These are phyloP conservation scores for Aspergillus cristatus DNA, from an alignment of 495 filamentous ascomycete species.

Conservation along the genomic window DNA sequence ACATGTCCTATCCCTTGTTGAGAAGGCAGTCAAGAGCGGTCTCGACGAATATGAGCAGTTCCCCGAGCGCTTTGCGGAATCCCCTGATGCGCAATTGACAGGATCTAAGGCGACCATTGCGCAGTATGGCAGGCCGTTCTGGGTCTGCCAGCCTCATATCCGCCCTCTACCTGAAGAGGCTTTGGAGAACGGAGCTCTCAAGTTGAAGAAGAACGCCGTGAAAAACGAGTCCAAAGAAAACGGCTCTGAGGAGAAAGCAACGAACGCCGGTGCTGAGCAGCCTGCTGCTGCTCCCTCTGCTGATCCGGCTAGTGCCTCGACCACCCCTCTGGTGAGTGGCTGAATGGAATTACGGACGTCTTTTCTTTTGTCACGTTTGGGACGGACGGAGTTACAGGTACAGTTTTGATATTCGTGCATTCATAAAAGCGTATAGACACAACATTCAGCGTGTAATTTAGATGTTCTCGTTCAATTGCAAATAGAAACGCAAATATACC, in stretches of 20 bases:
- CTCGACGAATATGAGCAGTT: conserved; percentile 61
- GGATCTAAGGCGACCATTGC: conserved; percentile 59
- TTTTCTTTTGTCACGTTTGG: too few relatives aligned
- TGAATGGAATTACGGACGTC: conserved; percentile 7
- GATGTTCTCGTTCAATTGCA: too few relatives aligned
- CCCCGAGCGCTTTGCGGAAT: conserved; percentile 43
- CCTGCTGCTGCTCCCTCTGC: conserved; percentile 7
- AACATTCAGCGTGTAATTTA: too few relatives aligned
- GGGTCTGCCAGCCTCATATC: conserved; percentile 87
- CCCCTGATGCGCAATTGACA: conserved; percentile 26
- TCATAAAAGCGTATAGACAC: too few relatives aligned
- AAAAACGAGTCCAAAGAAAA: conserved; percentile 12
- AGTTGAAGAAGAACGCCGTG: conserved; percentile 47
- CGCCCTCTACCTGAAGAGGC: conserved; percentile 86
- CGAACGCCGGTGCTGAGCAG: conserved; percentile 9
- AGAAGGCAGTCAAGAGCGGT: conserved; percentile 61
- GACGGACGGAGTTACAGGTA: too few relatives aligned
- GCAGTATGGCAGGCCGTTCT: conserved; percentile 72
- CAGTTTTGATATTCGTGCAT: too few relatives aligned
- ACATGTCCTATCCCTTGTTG: conserved; percentile 54
- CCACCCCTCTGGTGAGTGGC: conserved; percentile 27
- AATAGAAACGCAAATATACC: too few relatives aligned
- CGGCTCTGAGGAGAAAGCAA: conserved; percentile 5
- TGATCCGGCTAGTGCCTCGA: conserved; percentile 13
- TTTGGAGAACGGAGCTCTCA: conserved; percentile 66